These are phyloP conservation scores for Chlamydomonas sp. DNA, from an alignment of 139 green algal species.

Conservation along the genomic window DNA sequence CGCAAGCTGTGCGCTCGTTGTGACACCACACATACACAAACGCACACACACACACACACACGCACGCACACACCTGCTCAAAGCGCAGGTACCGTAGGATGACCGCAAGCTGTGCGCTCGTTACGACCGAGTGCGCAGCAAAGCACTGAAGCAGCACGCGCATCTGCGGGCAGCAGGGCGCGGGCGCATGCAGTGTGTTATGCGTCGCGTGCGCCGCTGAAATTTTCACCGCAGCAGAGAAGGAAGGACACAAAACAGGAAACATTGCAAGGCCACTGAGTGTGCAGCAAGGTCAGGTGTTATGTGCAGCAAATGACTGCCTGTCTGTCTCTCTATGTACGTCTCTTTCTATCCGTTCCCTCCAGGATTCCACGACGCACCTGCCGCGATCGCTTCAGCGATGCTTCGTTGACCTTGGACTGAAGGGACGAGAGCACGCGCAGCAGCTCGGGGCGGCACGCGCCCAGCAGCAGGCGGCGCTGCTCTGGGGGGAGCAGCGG, in stretches of 20 bases:
- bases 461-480: conserved; percentile 8
- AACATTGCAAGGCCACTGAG: too few relatives aligned
- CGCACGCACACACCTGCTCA: too few relatives aligned
- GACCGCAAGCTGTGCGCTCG: neutral
- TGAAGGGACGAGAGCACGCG: conserved; percentile 11
- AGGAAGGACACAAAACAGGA: too few relatives aligned
- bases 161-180: conserved; percentile 11
- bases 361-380: neutral
- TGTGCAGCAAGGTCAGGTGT: too few relatives aligned
- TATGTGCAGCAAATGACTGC: too few relatives aligned
- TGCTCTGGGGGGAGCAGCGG: conserved; percentile 22
- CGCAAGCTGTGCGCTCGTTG: conserved; percentile 9
- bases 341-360: too few relatives aligned
- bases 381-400: conserved; percentile 15
- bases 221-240: too few relatives aligned
- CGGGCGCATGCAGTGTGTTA: too few relatives aligned
- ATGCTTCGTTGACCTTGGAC: conserved; percentile 12
- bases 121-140: conserved; percentile 13
- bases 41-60: too few relatives aligned
- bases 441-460: neutral
- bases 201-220: too few relatives aligned
- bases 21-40: too few relatives aligned
- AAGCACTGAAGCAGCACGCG: conserved; percentile 25
- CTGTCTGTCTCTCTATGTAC: too few relatives aligned
- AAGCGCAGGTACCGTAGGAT: conserved; percentile 16